Base-by-base conservation (phyloP, 306 rosid genomes). In the Carpinus fangiana region DNA sequence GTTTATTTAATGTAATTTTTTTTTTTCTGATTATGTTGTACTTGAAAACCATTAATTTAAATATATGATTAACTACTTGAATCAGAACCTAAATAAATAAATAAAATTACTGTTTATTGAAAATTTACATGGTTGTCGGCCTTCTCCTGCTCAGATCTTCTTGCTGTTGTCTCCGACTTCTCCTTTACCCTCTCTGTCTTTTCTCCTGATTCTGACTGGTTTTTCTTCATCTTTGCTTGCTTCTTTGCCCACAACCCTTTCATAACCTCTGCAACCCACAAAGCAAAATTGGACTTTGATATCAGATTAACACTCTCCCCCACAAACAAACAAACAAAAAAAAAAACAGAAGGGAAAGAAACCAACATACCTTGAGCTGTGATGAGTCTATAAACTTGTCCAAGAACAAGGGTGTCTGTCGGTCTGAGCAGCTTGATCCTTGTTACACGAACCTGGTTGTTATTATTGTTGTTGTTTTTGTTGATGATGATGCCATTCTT, bases 361-460 rank as follows among this genome's bases (percentile, higher is more conserved):
- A 74, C 87, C 70, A 5, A 41, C 7, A 41, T 53, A 95, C 99
- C 99, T 90, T 93, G 90, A 67, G 93, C 78, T 11, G 97, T 78
- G 82, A 95, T 85, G 80, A 95, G 99, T 54, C 99, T 87, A 81
- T 95, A 95, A 82, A 91, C 97, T 80, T 95, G 96, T 31, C 99
- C 99, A 76, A 95, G 97, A 72, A 91, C 87, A 79, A 95, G 99
- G 9, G 88, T 87, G 76, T 95, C 99, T 0, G 91, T 91, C 21
- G 99, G 94, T 79, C 96, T 86, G 46, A 95, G 97, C 73, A 95
- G 97, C 90, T 93, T 95, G 84, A 95, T 95, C 69, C 98, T 89
- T 4, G 99, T 95, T 53, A 95, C 61, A 11, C 99, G 97, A 83
- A 95, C 94, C 2, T 88, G 81, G 74, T 83, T 77, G 56, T 41